Conservation (phyloP, 176 grass and related monocot genomes). For the Saccharum spontaneum region DNA sequence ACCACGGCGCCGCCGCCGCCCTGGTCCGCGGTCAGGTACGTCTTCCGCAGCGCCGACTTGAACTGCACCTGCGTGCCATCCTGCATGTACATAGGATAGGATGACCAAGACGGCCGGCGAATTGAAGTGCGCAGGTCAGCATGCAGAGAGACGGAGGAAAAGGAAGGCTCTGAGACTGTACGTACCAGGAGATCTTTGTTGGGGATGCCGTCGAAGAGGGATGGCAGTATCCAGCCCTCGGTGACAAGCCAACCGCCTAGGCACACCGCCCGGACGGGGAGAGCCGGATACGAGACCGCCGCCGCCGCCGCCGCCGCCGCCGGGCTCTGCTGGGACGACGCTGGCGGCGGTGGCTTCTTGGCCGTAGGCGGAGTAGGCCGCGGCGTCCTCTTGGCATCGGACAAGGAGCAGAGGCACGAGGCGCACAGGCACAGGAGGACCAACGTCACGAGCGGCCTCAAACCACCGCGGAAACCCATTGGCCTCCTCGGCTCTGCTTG, state of each 20-base stretch:
- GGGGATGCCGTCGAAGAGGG: conserved; percentile 64
- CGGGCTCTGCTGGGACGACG: neutral
- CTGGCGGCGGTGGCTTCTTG: neutral
- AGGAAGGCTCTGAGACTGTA: too few species aligned
- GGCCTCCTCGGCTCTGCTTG: neutral
- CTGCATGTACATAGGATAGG: neutral
- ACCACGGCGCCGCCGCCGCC: conserved; percentile 49
- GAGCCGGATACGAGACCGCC: neutral
- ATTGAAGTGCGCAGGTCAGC: too few species aligned
- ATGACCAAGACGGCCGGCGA: neutral
- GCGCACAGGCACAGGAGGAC: neutral
- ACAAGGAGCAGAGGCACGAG: neutral
- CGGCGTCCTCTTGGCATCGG: neutral
- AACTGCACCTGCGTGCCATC: conserved; percentile 72
- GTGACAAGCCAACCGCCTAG: conserved; percentile 77
- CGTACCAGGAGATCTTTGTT: conserved; percentile 70
- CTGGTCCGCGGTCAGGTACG: conserved; percentile 51
- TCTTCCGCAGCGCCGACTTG: conserved; percentile 46
- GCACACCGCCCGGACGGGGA: conserved; percentile 38
- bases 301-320: neutral
- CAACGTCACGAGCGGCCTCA: neutral
- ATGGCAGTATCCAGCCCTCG: conserved; percentile 63
- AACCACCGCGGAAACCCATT: neutral
- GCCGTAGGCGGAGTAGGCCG: too few species aligned
- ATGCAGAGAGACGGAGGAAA: too few species aligned